These are phyloP conservation scores for Ophiobolus disseminans DNA, from an alignment of 2,329 filamentous ascomycete genomes.

Conservation along the genomic window DNA sequence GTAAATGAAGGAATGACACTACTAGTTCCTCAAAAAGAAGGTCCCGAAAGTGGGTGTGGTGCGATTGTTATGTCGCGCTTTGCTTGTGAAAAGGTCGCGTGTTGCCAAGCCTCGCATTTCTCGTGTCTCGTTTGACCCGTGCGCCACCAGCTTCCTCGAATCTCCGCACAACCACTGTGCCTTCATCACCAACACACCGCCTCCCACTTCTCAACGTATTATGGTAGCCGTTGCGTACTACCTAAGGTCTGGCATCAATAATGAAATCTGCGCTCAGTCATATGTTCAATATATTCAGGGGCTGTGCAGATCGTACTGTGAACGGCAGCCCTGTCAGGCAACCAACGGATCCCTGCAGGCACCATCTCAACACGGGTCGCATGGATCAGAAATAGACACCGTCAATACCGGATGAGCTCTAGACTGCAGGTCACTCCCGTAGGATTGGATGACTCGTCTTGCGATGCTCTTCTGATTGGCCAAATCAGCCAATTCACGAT, in stretches of 20 bases:
- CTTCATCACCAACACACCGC: background rate
- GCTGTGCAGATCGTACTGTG: constrained; percentile 17
- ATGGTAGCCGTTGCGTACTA: background rate
- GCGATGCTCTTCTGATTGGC: constrained; percentile 21
- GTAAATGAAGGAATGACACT: too few species aligned
- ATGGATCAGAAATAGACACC: constrained; percentile 24
- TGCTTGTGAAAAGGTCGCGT: too few species aligned
- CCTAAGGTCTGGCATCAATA: background rate
- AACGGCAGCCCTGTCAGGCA: constrained; percentile 15
- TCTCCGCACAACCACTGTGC: background rate
- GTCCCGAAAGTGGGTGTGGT: too few species aligned
- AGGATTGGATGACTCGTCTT: constrained; percentile 8
- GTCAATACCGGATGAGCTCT: constrained; percentile 24
- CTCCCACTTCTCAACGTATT: background rate
- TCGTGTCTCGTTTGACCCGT: background rate
- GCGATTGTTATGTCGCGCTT: too few species aligned
- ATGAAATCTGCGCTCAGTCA: constrained; percentile 5
- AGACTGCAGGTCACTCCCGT: constrained; percentile 8
- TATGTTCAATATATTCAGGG: constrained; percentile 14
- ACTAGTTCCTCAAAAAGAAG: too few species aligned
- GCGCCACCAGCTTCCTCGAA: background rate
- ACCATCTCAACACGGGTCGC: constrained; percentile 12
- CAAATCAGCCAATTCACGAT: background rate
- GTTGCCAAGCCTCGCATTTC: background rate
- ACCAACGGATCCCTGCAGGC: constrained; percentile 16